Conservation (phyloP, 129 eudicot species). For the Tanacetum coccineum region DNA sequence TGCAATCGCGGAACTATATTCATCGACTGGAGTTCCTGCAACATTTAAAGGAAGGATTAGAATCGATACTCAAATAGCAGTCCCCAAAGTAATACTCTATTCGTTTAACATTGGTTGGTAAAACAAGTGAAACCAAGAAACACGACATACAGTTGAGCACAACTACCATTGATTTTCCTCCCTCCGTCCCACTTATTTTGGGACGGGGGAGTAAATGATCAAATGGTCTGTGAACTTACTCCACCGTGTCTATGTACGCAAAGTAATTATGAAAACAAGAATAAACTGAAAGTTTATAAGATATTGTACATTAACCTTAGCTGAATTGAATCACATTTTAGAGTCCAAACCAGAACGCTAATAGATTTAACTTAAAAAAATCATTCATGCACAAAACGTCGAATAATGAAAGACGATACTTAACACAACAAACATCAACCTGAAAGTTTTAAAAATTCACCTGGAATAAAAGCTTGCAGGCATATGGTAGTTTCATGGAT, state of each 20-base stretch:
- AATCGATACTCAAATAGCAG: neutral
- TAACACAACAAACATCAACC: neutral
- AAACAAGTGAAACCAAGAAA: neutral
- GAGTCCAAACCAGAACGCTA: neutral
- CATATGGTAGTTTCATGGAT: constrained; percentile 88
- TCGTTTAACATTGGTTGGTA: constrained; percentile 1
- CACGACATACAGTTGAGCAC: neutral
- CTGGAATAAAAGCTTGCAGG: constrained; percentile 98
- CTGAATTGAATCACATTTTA: neutral
- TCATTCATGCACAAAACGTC: too few species aligned
- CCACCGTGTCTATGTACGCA: neutral
- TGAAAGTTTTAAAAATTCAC: constrained; percentile 32
- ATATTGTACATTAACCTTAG: too few species aligned
- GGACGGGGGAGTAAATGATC: neutral
- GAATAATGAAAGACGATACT: neutral
- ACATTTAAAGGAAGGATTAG: neutral
- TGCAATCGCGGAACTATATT: constrained; percentile 71
- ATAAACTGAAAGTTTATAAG: neutral
- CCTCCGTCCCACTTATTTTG: too few species aligned
- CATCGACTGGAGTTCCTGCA: constrained; percentile 78
- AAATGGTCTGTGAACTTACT: neutral
- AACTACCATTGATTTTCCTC: neutral
- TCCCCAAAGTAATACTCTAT: neutral
- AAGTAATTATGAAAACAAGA: neutral
- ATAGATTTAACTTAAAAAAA: too few species aligned